Evolutionary conservation across 495 filamentous ascomycete genomes (phyloP), one percentile per base, ranked within the genome.

Genomic region (Penicillium maclennaniae): DNA sequence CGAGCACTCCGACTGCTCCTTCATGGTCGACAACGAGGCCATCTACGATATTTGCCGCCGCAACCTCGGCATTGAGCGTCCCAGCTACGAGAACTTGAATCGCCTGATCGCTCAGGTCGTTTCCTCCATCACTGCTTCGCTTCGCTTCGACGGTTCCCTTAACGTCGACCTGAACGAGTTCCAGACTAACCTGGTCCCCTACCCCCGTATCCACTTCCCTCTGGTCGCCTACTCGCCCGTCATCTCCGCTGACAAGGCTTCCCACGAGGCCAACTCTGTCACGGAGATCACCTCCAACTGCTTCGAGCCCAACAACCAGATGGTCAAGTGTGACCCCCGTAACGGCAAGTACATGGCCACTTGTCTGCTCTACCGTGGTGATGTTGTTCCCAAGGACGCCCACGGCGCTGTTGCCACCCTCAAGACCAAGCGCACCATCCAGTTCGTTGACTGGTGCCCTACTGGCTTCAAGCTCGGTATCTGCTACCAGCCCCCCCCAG

Each of bases 281-380:
- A 76, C 77, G 61, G 82, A 84, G 70, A 84, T 84, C 66, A 82
- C 82, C 64, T 81, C 74, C 73, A 79, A 79, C 55, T 84, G 84
- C 78, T 88, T 88, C 75, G 85, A 88, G 78, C 83, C 84, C 50
- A 81, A 88, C 79, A 86, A 86, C 76, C 93, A 97, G 85, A 97
- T 97, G 93, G 93, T 98, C 67, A 96, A 96, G 82, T 98, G 93
- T 74, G 92, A 98, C 71, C 95, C 93, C 56, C 89, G 91, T 68
- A 92, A 95, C 71, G 93, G 93, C 71, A 97, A 97, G 83, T 98
- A 97, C 83, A 98, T 98, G 93, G 93, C 93, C 54, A 96, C 92
- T 55, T 96, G 91, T 73, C 74, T 98, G 70, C 81, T 98, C 66
- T 98, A 98, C 83, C 93, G 93, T 70, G 93, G 93, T 70, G 93